phyloP scores from a whole-genome alignment of 495 filamentous ascomycete species.

The Tuber indicum region DNA sequence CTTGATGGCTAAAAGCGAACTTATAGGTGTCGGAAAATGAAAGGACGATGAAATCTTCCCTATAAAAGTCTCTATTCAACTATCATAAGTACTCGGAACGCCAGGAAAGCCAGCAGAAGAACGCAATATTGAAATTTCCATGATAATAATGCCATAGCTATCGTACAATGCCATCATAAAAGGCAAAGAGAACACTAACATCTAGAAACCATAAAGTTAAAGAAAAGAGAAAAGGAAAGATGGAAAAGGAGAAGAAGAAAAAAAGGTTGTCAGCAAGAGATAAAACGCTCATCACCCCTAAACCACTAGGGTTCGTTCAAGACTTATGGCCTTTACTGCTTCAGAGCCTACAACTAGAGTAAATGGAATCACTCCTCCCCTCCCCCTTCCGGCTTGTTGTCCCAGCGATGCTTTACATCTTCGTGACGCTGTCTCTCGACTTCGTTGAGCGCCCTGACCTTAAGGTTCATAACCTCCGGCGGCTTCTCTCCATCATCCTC shows the following conservation, averaged over 20 bases:
- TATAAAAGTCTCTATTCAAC: not conserved
- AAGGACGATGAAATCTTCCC: not conserved
- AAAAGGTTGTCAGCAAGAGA: not conserved
- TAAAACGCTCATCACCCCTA: not conserved
- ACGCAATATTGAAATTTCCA: not conserved
- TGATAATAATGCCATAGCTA: not conserved
- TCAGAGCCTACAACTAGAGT: not conserved
- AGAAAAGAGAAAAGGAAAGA: not conserved
- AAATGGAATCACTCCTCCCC: slow-evolving; percentile 18
- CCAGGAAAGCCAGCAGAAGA: not conserved
- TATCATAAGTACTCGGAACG: not conserved
- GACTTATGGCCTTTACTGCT: not conserved
- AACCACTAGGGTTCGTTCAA: not conserved
- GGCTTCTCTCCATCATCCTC: slow-evolving; percentile 43
- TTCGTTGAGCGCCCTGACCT: slow-evolving; percentile 34
- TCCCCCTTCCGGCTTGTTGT: slow-evolving; percentile 24
- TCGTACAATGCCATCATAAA: not conserved
- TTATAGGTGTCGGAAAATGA: not conserved
- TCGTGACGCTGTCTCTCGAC: slow-evolving; percentile 42
- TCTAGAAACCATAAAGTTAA: not conserved
- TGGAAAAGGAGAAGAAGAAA: not conserved
- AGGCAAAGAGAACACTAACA: not conserved
- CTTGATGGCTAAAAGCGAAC: not conserved
- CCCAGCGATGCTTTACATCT: slow-evolving; percentile 44
- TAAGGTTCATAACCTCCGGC: slow-evolving; percentile 40